Evolutionary conservation across 2,329 filamentous ascomycete species (phyloP).

Genomic region (Scedosporium apiospermum): DNA sequence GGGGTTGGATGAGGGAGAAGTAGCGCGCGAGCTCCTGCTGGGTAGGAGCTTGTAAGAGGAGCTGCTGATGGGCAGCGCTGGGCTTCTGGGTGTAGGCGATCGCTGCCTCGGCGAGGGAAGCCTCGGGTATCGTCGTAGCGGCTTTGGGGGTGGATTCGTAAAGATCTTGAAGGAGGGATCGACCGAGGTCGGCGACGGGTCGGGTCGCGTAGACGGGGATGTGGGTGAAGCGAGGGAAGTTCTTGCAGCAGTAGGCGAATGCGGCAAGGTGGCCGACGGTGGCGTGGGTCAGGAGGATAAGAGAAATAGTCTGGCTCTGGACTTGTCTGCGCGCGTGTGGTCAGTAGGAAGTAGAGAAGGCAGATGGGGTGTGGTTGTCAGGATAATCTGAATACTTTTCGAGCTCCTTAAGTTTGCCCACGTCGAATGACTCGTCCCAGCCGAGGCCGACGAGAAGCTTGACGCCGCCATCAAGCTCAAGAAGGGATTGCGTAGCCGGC

Average conservation of each 20-base stretch:
- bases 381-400: slow-evolving; percentile 58
- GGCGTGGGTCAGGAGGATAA: slow-evolving; percentile 90
- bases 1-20: slow-evolving; percentile 79
- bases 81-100: slow-evolving; percentile 44
- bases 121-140: slow-evolving; percentile 68
- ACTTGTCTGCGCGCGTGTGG: slow-evolving; percentile 56
- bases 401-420: slow-evolving; percentile 71
- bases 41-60: slow-evolving; percentile 62
- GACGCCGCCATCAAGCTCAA: slow-evolving; percentile 93
- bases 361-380: slow-evolving; percentile 7
- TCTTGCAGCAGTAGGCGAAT: slow-evolving; percentile 93
- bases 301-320: slow-evolving; percentile 63
- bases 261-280: slow-evolving; percentile 87
- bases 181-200: slow-evolving; percentile 86
- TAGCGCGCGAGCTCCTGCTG: slow-evolving; percentile 85
- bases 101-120: slow-evolving; percentile 57
- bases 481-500: slow-evolving; percentile 81
- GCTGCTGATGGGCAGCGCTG: slow-evolving; percentile 36
- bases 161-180: slow-evolving; percentile 82
- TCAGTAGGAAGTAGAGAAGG: slow-evolving; percentile 6
- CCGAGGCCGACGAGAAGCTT: slow-evolving; percentile 92
- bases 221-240: slow-evolving; percentile 82
- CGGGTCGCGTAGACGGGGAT: slow-evolving; percentile 92
- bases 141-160: slow-evolving; percentile 86
- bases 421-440: slow-evolving; percentile 89